Base-by-base conservation (phyloP, 2,329 filamentous ascomycete species). In the Rhynchosporium secalis region DNA sequence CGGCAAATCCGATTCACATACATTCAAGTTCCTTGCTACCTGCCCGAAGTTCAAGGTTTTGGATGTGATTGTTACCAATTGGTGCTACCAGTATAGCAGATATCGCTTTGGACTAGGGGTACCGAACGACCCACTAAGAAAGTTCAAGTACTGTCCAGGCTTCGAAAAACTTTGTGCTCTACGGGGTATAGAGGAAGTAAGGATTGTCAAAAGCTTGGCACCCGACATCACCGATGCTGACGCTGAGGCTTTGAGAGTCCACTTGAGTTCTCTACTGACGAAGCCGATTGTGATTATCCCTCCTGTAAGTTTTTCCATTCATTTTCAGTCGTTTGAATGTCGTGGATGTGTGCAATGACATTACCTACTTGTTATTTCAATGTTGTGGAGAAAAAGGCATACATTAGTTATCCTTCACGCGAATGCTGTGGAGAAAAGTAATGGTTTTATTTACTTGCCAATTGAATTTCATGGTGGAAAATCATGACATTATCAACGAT, bases 101-200 rank as follows among this genome's bases (percentile, higher is more conserved):
- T 20, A 20, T 20, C 20, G 20, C 20, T 20, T 20, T 20, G 20
- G 20, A 20, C 20, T 20, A 20, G 20, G 20, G 20, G 20, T 20
- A 20, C 20, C 20, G 20, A 20, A 20, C 20, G 20, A 20, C 20
- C 20, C 20, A 20, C 60, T 66, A 13, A 49, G 29, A 33, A 66
- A 62, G 20, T 69, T 70, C 58, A 59, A 31, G 20, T 62, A 33
- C n/a, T 47, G 60, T 36, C 51, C 48, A 46, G 64, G 60, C 5
- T 69, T 68, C 29, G 67, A 70, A 29, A 58, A 10, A 6, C 54
- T 70, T 4, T 8, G 56, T 31, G 20, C 12, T 6, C 26, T 70
- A 28, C 60, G 60, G n/a, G 65, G 63, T 36, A 29, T 70, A 2
- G 54, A 66, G 15, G 62, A 61, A 26, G 66, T 70, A 20, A 66